A percentile compares a stretch with the other conserved stretches of the same genome.
phyloP scores from a whole-genome alignment of 1,139 yeast genomes.

The Cylindricascospora bacillispora region DNA sequence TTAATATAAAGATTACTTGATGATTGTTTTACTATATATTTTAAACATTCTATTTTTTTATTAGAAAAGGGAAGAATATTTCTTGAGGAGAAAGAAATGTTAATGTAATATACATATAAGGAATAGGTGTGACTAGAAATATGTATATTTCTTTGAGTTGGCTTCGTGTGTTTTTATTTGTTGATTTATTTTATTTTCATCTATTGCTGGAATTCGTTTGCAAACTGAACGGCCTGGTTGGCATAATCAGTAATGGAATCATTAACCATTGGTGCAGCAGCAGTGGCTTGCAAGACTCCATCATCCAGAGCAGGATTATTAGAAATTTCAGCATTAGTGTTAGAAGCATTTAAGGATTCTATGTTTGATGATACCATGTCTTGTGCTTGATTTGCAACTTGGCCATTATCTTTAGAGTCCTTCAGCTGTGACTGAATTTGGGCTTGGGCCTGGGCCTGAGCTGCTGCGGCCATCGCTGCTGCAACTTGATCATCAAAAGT shows the following conservation, averaged over 20 bases:
- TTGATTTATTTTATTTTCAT: no score
- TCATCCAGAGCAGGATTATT: conserved; percentile 1
- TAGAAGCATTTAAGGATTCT: conserved; percentile 1
- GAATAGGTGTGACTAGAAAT: no score
- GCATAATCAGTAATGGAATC: conserved; percentile 22
- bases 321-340: conserved; percentile 1
- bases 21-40: no score
- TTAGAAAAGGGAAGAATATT: no score
- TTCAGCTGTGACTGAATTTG: conserved; percentile 12
- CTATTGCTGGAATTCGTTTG: conserved; percentile 21
- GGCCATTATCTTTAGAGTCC: conserved; percentile 1
- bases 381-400: conserved; percentile 1
- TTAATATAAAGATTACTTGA: no score
- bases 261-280: conserved; percentile 2
- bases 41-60: no score
- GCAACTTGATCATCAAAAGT: conserved; percentile 27
- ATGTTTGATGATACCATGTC: conserved; percentile 2
- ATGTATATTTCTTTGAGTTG: no score
- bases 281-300: neutral
- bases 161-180: no score
- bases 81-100: no score
- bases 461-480: conserved; percentile 27
- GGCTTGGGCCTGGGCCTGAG: conserved; percentile 23
- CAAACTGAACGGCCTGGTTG: conserved; percentile 25
- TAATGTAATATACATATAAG: no score